Conservation (phyloP, 257 asterid species). For the Cruciata laevipes region DNA sequence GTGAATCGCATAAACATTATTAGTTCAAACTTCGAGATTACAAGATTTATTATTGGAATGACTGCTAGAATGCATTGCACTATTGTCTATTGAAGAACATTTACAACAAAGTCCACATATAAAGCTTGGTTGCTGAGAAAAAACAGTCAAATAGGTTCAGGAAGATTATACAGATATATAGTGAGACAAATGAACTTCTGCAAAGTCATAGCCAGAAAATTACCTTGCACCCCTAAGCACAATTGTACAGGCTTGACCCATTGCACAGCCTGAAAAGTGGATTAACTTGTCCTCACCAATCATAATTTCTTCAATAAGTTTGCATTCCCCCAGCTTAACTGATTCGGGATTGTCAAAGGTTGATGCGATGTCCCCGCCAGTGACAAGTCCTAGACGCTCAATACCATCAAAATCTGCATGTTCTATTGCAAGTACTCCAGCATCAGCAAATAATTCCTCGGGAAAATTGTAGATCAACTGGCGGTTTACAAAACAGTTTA, state of each 20-base stretch:
- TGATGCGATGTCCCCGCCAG: conserved; percentile 95
- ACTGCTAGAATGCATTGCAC: background rate
- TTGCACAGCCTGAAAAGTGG: conserved; percentile 92
- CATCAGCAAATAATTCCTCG: conserved; percentile 93
- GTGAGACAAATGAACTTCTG: background rate
- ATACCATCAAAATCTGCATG: conserved; percentile 99
- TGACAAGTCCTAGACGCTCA: conserved; percentile 83
- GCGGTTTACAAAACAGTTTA: conserved; percentile 88
- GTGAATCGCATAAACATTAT: background rate
- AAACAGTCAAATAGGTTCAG: background rate
- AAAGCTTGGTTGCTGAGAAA: background rate
- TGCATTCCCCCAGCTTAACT: conserved; percentile 89
- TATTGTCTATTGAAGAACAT: background rate
- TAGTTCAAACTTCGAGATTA: background rate
- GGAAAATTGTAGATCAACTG: conserved; percentile 95
- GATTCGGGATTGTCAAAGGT: conserved; percentile 96
- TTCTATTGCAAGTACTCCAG: conserved; percentile 90
- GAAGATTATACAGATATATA: too few relatives aligned
- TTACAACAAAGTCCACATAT: background rate
- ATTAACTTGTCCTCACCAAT: conserved; percentile 96
- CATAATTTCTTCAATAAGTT: conserved; percentile 92
- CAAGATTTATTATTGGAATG: too few relatives aligned
- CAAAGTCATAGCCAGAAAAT: background rate
- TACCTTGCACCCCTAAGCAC: conserved; percentile 96
- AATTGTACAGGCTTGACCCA: conserved; percentile 98